Conservation (phyloP, 768 basidiomycete species). For the Kwoniella heveanensis region DNA sequence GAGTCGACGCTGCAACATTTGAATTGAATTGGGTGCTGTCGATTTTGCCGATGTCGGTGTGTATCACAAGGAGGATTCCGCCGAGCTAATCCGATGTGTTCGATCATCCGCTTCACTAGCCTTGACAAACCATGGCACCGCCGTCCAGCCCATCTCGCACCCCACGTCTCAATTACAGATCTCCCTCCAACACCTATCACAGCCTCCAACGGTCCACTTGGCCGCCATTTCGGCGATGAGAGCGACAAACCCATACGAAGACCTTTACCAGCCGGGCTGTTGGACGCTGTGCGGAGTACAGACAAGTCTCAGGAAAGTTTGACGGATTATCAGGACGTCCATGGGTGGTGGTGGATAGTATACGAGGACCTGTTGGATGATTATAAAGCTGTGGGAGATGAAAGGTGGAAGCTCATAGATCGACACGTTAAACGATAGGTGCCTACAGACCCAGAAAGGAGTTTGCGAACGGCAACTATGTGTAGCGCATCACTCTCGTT, state of each 20-base stretch:
- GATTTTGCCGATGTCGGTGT: too few species aligned
- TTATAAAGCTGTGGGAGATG: slow-evolving; percentile 34
- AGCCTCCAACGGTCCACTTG: too few species aligned
- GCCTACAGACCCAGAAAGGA: too few species aligned
- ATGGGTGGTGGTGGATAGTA: slow-evolving; percentile 54
- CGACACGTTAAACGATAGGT: slow-evolving; percentile 30
- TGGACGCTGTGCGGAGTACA: slow-evolving; percentile 25
- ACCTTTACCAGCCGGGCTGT: slow-evolving; percentile 28
- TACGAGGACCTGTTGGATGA: slow-evolving; percentile 48
- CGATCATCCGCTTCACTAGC: too few species aligned
- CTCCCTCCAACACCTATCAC: slow-evolving; percentile 11
- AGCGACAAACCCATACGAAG: slow-evolving; percentile 2
- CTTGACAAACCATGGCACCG: slow-evolving; percentile 55
- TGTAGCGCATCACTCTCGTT: too few species aligned
- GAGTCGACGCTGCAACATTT: too few species aligned
- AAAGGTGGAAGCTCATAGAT: slow-evolving; percentile 47
- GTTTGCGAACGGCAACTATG: too few species aligned
- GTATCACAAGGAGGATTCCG: too few species aligned
- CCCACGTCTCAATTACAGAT: background rate
- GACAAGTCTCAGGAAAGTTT: slow-evolving; percentile 28
- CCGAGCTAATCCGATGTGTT: too few species aligned
- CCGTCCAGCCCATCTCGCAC: slow-evolving; percentile 22
- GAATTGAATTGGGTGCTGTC: too few species aligned
- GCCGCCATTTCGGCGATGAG: too few species aligned
- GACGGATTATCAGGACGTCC: slow-evolving; percentile 41